Conservation (phyloP, 148 eudicot genomes). For the Rhododendron henanense region DNA sequence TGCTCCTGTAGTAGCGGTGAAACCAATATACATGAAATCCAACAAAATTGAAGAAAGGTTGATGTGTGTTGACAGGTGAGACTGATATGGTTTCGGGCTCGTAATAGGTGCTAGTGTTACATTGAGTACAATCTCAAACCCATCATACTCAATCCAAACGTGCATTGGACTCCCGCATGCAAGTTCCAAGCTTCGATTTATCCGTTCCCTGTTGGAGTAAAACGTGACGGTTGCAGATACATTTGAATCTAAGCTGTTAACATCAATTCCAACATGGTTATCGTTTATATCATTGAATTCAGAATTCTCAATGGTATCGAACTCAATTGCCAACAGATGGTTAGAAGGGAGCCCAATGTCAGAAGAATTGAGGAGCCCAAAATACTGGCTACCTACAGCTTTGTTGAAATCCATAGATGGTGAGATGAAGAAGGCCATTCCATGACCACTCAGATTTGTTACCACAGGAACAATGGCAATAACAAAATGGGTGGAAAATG, state of each 20-base stretch:
- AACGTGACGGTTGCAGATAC: constrained; percentile 29
- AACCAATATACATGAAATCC: constrained; percentile 38
- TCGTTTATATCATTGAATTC: background rate
- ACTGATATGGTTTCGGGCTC: constrained; percentile 16
- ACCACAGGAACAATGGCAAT: background rate
- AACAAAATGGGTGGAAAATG: background rate
- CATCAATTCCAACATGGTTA: background rate
- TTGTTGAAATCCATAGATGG: constrained; percentile 10
- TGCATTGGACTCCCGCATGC: background rate
- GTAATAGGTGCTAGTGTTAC: constrained; percentile 34
- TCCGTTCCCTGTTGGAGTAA: background rate
- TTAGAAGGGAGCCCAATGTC: background rate
- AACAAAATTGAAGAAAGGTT: constrained; percentile 21
- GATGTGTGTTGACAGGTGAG: constrained; percentile 17
- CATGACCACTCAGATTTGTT: background rate
- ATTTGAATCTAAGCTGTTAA: constrained; percentile 8
- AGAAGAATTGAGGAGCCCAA: constrained; percentile 14
- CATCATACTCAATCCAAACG: constrained; percentile 28
- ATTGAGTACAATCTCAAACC: constrained; percentile 15
- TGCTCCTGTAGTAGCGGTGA: constrained; percentile 8
- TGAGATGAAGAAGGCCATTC: constrained; percentile 21
- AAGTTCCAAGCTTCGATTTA: background rate
- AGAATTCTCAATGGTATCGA: constrained; percentile 23
- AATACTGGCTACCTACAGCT: constrained; percentile 1
- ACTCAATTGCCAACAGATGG: constrained; percentile 27